Evolutionary conservation across 2,329 filamentous ascomycete species (phyloP), one percentile per base, ranked within the genome.

Genomic region (Ceratocystis harringtonii): DNA sequence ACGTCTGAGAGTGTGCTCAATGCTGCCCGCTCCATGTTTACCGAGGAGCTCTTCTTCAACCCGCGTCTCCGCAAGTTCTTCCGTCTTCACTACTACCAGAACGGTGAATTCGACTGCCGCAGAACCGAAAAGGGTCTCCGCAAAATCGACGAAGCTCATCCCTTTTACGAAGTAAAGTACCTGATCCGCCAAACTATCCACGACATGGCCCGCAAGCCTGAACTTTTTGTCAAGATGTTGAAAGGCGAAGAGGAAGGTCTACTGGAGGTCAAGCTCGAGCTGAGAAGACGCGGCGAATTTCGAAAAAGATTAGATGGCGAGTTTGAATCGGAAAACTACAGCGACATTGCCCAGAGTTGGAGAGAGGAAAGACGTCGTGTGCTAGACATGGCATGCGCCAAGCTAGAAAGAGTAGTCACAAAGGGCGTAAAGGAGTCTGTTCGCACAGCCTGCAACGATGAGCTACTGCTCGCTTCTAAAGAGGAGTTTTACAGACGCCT

Each of bases 151-250:
- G 92, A 97, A 68, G 86, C 94, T 28, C 92, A 97, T 72, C 90
- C 91, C 0, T 97, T 95, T 75, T 97, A 97, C 73, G 94, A 97
- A 75, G 90, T 99, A 78, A 96, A 99, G 75, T 99, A 99, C 71
- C 80, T 99, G 22, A 85, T 90, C 69, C 91, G 94, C 71, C 92
- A 96, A 75, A 89, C 89, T 6, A 88, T 96, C 68, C 79, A 80
- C 52, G 88, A 94, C 69, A 83, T 97, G 67, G 88, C 90, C 2
- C 84, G 85, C 63, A 86, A 89, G 64, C 94, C 94, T 1, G 92
- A 96, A 69, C 79, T 96, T 30, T 99, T 94, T 73, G 78, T 99
- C 65, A 92, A 95, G 76, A 99, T 99, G 94, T 85, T 97, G 74
- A 95, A 91, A 74, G 94, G 94, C 1, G 94, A 99, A 74, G 88